These are phyloP conservation scores for Aspergillus mulundensis DNA, from an alignment of 495 filamentous ascomycete genomes.

Conservation along the genomic window DNA sequence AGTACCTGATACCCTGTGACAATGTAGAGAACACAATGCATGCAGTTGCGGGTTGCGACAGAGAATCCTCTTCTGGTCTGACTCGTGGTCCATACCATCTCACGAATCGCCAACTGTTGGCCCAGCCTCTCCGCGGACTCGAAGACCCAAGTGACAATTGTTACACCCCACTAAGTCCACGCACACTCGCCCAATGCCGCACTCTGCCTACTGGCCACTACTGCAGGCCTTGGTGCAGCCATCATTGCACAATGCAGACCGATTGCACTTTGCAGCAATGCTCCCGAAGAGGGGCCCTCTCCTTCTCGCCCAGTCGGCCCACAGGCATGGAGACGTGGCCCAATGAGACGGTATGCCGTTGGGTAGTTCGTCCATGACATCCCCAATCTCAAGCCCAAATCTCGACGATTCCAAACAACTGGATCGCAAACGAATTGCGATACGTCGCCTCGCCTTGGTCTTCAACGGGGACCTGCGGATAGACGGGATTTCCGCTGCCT, in stretches of 20 bases:
- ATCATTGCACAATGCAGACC: constrained; percentile 6
- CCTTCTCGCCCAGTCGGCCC: constrained; percentile 17
- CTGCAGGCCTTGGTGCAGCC: constrained; percentile 19
- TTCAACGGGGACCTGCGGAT: constrained; percentile 22
- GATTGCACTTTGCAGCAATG: constrained; percentile 26
- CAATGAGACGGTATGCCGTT: constrained; percentile 34
- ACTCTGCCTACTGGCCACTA: constrained; percentile 16
- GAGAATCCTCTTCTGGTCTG: neutral
- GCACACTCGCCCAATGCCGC: constrained; percentile 15
- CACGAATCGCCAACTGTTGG: neutral
- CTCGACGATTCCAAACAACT: constrained; percentile 21
- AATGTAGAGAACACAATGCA: neutral
- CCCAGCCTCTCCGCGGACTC: neutral
- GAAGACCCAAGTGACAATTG: constrained; percentile 10
- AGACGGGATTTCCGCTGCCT: constrained; percentile 17
- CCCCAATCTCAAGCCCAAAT: constrained; percentile 24
- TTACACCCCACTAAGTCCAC: constrained; percentile 20
- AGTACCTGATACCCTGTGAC: neutral
- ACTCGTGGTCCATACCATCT: neutral
- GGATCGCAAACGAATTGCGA: constrained; percentile 32
- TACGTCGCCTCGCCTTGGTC: constrained; percentile 40
- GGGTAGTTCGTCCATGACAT: constrained; percentile 39
- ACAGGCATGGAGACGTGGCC: constrained; percentile 39
- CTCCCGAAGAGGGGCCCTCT: constrained; percentile 12
- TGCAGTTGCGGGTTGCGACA: neutral